phyloP scores from a whole-genome alignment of 2,329 filamentous ascomycete genomes.

The Fusarium sp. region DNA sequence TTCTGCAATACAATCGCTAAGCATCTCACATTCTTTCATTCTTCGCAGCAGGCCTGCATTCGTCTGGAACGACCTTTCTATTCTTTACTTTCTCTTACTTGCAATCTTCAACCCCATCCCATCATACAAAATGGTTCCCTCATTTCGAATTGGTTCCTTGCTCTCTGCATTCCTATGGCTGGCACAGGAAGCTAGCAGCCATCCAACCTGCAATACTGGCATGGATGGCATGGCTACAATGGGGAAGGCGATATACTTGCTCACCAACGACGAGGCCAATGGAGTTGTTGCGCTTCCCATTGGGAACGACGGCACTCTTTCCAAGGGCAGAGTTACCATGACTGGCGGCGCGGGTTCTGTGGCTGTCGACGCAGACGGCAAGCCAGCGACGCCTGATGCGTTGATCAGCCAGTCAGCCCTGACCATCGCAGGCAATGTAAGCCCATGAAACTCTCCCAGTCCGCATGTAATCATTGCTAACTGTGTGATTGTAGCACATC shows the following conservation, averaged over 20 bases:
- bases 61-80: background rate
- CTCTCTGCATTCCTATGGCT: background rate
- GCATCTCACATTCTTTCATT: background rate
- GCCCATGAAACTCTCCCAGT: background rate
- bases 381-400: conserved; percentile 64
- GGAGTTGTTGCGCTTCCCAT: conserved; percentile 67
- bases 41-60: background rate
- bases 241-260: conserved; percentile 68
- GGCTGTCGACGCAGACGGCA: conserved; percentile 56
- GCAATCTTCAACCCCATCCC: background rate
- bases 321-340: conserved; percentile 57
- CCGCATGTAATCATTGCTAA: background rate
- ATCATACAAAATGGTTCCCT: background rate
- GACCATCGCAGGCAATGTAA: conserved; percentile 65
- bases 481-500: conserved; percentile 57
- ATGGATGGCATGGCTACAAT: background rate
- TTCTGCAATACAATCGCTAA: background rate
- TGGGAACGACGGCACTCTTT: conserved; percentile 62
- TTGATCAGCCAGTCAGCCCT: conserved; percentile 67
- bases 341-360: conserved; percentile 65
- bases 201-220: conserved; percentile 2
- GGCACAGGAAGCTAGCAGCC: background rate
- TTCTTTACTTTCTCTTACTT: background rate
- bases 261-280: conserved; percentile 68
- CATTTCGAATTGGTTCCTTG: background rate